Conservation (phyloP, 306 rosid species). For the Lathyrus sativus region DNA sequence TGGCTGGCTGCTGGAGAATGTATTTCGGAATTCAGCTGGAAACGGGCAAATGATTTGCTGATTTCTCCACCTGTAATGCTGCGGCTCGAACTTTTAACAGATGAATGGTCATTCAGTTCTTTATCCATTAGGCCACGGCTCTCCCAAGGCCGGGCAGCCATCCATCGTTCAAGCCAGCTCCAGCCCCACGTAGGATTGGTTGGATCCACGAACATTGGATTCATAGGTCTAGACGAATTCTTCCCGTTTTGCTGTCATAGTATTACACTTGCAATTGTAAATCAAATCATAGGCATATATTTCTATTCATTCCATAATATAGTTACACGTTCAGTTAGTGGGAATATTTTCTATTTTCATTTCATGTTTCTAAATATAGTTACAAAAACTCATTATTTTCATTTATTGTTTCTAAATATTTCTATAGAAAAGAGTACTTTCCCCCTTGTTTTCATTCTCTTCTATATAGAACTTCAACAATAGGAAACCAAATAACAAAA, state of each 20-base stretch:
- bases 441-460: neutral
- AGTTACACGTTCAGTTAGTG: too few species aligned
- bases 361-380: neutral
- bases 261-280: constrained; percentile 14
- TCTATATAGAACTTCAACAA: neutral
- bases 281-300: constrained; percentile 12
- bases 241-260: constrained; percentile 74
- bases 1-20: constrained; percentile 82
- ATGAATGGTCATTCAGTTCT: constrained; percentile 62
- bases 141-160: constrained; percentile 85
- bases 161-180: constrained; percentile 99
- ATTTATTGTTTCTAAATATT: neutral
- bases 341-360: neutral
- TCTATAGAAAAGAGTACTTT: neutral
- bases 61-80: constrained; percentile 73
- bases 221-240: constrained; percentile 65
- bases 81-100: constrained; percentile 61
- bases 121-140: constrained; percentile 53
- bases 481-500: neutral
- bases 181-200: constrained; percentile 97
- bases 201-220: constrained; percentile 96
- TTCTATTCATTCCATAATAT: constrained; percentile 21
- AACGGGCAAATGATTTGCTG: constrained; percentile 85
- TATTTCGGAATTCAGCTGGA: constrained; percentile 79
- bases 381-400: neutral